These are phyloP conservation scores for Pholiota adiposa DNA, from an alignment of 1,284 basidiomycete species.

Conservation along the genomic window DNA sequence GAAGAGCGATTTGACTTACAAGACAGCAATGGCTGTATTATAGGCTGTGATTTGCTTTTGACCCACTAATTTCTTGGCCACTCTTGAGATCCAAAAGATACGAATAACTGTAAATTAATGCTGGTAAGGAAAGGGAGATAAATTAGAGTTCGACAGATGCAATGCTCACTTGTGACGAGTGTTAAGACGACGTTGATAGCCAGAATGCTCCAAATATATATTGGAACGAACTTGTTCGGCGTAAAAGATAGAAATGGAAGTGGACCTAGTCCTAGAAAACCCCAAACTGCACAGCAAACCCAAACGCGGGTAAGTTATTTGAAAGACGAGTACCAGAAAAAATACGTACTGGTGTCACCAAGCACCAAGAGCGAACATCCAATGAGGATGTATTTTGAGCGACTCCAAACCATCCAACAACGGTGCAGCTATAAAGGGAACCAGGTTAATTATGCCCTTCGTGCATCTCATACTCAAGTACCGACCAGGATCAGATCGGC, in stretches of 20 bases:
- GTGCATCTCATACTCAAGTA: neutral
- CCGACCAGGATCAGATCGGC: conserved; percentile 29
- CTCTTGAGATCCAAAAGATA: conserved; percentile 28
- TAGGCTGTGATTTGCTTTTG: conserved; percentile 18
- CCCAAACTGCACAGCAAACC: conserved; percentile 23
- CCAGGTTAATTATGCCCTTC: neutral
- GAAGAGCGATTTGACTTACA: conserved; percentile 17
- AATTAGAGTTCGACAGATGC: neutral
- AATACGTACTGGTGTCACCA: conserved; percentile 28
- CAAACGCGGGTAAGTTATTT: no score
- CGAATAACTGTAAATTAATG: conserved; percentile 18
- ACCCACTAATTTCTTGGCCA: conserved; percentile 18
- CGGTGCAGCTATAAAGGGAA: conserved; percentile 24
- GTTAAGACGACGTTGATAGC: conserved; percentile 30
- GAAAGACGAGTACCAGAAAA: no score
- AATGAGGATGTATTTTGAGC: conserved; percentile 22
- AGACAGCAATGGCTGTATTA: conserved; percentile 22
- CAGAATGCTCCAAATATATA: conserved; percentile 31
- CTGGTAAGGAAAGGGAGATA: neutral
- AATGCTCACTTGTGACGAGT: conserved; percentile 24
- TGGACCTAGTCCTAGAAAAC: conserved; percentile 22
- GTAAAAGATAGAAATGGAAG: conserved; percentile 8
- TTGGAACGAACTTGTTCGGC: conserved; percentile 16
- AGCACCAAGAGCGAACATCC: conserved; percentile 23
- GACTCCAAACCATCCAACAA: conserved; percentile 32